Percentiles rank a stretch among this genome's conserved stretches.
Evolutionary conservation across 805 yeast genomes (phyloP).

Genomic region (Pichia membranifaciens): DNA sequence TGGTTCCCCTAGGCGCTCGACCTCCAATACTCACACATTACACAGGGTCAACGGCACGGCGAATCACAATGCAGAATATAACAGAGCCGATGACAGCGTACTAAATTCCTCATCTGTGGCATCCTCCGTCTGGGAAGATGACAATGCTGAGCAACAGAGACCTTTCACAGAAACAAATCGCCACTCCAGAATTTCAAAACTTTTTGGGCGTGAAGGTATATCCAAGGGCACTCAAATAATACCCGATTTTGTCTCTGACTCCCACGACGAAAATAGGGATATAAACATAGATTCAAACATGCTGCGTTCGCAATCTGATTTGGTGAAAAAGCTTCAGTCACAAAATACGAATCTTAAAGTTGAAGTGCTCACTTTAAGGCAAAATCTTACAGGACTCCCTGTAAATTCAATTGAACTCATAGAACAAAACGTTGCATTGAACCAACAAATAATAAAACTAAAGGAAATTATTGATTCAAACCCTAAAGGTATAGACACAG

Average conservation of each 20-base stretch:
- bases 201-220: constrained; percentile 13
- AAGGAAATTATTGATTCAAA: background rate
- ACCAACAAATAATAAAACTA: constrained; percentile 10
- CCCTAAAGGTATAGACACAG: background rate
- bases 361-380: constrained; percentile 35
- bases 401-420: constrained; percentile 35
- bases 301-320: constrained; percentile 24
- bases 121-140: constrained; percentile 20
- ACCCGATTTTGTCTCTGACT: constrained; percentile 19
- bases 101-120: constrained; percentile 16
- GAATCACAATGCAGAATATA: background rate
- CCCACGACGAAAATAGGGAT: constrained; percentile 11
- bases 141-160: constrained; percentile 12
- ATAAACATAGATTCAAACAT: constrained; percentile 20
- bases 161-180: background rate
- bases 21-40: constrained; percentile 1
- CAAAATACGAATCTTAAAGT: constrained; percentile 42
- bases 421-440: constrained; percentile 12
- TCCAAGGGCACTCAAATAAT: constrained; percentile 23
- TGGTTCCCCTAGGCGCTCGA: background rate
- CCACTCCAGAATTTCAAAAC: constrained; percentile 8
- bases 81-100: constrained; percentile 1
- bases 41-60: constrained; percentile 2
- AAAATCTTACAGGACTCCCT: constrained; percentile 38
- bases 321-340: constrained; percentile 27